A percentile compares a stretch with the other conserved stretches of the same genome.
phyloP scores from a whole-genome alignment of 768 basidiomycete genomes.

The Favolaschia claudopus region DNA sequence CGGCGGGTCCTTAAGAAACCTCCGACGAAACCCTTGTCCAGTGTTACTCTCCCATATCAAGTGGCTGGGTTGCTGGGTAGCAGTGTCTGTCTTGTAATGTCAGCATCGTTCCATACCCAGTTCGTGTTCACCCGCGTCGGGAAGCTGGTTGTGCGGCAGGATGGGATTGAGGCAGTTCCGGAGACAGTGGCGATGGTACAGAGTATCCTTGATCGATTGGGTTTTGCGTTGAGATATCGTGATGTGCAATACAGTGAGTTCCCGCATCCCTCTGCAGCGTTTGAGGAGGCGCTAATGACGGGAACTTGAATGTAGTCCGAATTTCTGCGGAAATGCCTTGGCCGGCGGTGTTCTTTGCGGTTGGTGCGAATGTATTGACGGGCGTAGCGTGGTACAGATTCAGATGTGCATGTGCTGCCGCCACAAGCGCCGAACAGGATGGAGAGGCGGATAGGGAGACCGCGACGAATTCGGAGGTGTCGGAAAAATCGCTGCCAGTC shows the following conservation, averaged over 20 bases:
- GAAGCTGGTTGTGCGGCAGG: constrained; percentile 8
- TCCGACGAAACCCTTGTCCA: constrained; percentile 11
- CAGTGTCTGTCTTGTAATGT: constrained; percentile 8
- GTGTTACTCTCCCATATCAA: constrained; percentile 17
- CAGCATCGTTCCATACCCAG: constrained; percentile 16
- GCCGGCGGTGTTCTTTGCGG: constrained; percentile 8
- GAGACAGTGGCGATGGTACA: not conserved
- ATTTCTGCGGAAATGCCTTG: constrained; percentile 9
- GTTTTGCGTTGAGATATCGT: constrained; percentile 20
- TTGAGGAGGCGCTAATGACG: not conserved
- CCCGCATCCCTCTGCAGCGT: not conserved
- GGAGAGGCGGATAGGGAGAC: not conserved
- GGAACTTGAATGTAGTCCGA: not conserved
- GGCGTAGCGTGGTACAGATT: constrained; percentile 12
- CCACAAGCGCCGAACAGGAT: not conserved
- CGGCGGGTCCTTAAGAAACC: constrained; percentile 6
- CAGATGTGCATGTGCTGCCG: not conserved
- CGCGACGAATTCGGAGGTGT: not conserved
- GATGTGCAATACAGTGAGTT: constrained; percentile 22
- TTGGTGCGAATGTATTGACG: constrained; percentile 8
- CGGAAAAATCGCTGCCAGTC: too few relatives aligned
- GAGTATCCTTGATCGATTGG: constrained; percentile 9
- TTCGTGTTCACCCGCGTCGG: constrained; percentile 20
- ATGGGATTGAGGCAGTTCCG: constrained; percentile 1
- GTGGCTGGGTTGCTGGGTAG: constrained; percentile 5